phyloP scores from a whole-genome alignment of 176 grass and related monocot species.

The Oryza brachyantha region DNA sequence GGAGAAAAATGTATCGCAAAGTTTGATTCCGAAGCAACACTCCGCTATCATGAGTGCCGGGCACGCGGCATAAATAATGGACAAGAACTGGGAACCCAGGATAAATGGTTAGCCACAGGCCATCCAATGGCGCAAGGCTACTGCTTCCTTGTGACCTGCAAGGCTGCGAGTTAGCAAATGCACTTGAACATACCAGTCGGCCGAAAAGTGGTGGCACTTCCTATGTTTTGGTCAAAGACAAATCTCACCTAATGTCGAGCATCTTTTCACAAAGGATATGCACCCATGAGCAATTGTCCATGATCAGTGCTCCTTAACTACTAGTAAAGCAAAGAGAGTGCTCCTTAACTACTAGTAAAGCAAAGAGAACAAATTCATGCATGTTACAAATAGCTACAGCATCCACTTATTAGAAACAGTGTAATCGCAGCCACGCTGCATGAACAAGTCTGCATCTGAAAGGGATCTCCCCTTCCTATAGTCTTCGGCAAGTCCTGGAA shows the following conservation, averaged over 20 bases:
- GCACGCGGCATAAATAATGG: background rate
- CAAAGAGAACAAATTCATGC: background rate
- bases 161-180: background rate
- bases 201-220: constrained; percentile 5
- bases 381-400: background rate
- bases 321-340: background rate
- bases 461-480: background rate
- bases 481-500: constrained; percentile 21
- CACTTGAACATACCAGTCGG: background rate
- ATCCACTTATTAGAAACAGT: constrained; percentile 37
- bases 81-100: background rate
- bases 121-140: background rate
- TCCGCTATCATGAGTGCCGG: background rate
- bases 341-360: background rate
- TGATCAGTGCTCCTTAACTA: background rate
- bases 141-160: background rate
- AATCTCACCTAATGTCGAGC: background rate
- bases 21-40: constrained; percentile 8
- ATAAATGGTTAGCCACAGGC: background rate
- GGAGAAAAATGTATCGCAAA: background rate
- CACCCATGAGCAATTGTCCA: background rate
- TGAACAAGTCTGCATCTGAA: constrained; percentile 39
- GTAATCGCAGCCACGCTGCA: constrained; percentile 47
- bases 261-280: background rate
- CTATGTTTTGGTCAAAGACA: background rate